Percentiles rank a stretch among this genome's conserved stretches.
Evolutionary conservation across 2,329 filamentous ascomycete genomes (phyloP).

Genomic region (Claviceps sp.): DNA sequence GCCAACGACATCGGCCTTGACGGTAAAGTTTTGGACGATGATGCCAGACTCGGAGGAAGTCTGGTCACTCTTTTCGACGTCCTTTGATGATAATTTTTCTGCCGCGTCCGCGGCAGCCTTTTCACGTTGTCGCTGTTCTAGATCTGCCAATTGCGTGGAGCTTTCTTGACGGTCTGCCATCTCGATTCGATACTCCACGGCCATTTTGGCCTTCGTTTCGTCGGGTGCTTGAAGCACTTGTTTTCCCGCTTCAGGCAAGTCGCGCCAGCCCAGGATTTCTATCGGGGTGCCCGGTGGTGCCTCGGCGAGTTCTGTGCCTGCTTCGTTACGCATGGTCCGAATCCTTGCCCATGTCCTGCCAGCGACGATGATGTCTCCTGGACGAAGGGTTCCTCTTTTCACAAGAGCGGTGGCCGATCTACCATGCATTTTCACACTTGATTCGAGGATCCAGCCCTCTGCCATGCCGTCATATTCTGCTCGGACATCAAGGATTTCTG

Average conservation of each 20-base stretch:
- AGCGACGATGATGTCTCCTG: constrained; percentile 74
- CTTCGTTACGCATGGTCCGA: constrained; percentile 74
- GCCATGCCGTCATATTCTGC: constrained; percentile 63
- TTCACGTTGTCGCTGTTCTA: constrained; percentile 49
- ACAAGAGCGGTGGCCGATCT: constrained; percentile 82
- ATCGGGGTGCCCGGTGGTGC: constrained; percentile 81
- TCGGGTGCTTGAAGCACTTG: constrained; percentile 71
- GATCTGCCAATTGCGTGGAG: constrained; percentile 67
- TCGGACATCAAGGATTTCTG: constrained; percentile 82
- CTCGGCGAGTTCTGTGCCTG: constrained; percentile 55
- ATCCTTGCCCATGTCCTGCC: constrained; percentile 81
- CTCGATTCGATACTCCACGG: constrained; percentile 63
- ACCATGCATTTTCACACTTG: constrained; percentile 71
- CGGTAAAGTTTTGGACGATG: constrained; percentile 59
- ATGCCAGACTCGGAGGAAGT: constrained; percentile 27
- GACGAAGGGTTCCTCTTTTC: constrained; percentile 69
- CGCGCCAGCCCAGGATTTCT: constrained; percentile 88
- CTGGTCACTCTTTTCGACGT: constrained; percentile 21
- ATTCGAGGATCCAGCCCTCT: constrained; percentile 91
- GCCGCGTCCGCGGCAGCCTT: constrained; percentile 27
- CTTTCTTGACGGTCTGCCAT: constrained; percentile 58
- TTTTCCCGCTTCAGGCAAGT: constrained; percentile 69
- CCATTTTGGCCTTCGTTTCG: constrained; percentile 66
- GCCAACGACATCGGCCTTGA: constrained; percentile 88
- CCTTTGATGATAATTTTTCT: constrained; percentile 14